These are phyloP conservation scores for Canavalia ensiformis DNA, from an alignment of 306 rosid genomes.

Conservation along the genomic window DNA sequence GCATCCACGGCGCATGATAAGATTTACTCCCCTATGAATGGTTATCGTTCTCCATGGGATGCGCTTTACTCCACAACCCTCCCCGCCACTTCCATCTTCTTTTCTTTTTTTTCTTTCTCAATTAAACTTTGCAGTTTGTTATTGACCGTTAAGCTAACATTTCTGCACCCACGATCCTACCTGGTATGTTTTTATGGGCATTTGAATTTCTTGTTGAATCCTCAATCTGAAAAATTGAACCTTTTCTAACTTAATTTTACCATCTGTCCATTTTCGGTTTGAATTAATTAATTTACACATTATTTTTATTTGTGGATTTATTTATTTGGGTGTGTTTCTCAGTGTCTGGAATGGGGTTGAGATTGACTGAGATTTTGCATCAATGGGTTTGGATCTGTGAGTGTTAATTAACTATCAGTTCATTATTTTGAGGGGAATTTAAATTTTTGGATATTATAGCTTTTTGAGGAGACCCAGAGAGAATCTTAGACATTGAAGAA, in stretches of 20 bases:
- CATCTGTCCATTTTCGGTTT: neutral
- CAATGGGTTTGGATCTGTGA: constrained; percentile 44
- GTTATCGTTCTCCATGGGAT: constrained; percentile 65
- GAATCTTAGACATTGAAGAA: constrained; percentile 36
- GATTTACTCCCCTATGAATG: neutral
- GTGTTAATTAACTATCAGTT: constrained; percentile 26
- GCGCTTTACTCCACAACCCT: constrained; percentile 61
- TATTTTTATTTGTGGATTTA: neutral
- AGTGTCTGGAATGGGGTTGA: constrained; percentile 34
- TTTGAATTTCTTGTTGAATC: neutral
- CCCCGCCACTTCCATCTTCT: constrained; percentile 61
- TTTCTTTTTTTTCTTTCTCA: constrained; percentile 4
- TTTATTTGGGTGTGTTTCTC: neutral
- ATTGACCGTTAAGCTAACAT: constrained; percentile 54
- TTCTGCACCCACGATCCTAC: constrained; percentile 12
- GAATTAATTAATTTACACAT: neutral
- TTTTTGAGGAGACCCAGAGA: constrained; percentile 45
- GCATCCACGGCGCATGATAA: constrained; percentile 65
- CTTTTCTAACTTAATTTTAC: neutral
- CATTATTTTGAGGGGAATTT: constrained; percentile 28
- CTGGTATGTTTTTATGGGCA: constrained; percentile 40
- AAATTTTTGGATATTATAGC: neutral
- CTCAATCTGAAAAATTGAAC: neutral
- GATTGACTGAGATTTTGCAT: constrained; percentile 21
- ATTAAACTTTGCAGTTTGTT: constrained; percentile 38